phyloP scores from a whole-genome alignment of 495 filamentous ascomycete species.

The Penicillium egyptiacum region DNA sequence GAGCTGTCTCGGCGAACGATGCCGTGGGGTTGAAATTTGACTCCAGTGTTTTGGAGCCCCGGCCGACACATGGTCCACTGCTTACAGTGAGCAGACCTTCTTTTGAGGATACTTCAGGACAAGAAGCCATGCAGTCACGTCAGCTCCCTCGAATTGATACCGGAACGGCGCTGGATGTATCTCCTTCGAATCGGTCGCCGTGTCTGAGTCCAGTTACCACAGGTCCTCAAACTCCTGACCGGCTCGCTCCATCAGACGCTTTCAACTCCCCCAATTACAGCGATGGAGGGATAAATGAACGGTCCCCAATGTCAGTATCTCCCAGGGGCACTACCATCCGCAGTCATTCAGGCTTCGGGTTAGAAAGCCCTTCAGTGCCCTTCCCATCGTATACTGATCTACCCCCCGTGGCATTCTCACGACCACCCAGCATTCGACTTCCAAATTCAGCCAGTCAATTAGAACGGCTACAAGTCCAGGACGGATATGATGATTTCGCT shows the following conservation, averaged over 20 bases:
- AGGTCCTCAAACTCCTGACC: constrained; percentile 27
- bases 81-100: constrained; percentile 41
- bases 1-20: constrained; percentile 71
- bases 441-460: constrained; percentile 50
- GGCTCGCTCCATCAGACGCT: constrained; percentile 38
- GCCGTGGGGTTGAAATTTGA: constrained; percentile 46
- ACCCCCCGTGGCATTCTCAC: constrained; percentile 42
- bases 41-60: constrained; percentile 28
- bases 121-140: constrained; percentile 9
- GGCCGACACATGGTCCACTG: constrained; percentile 20
- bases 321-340: constrained; percentile 29
- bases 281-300: constrained; percentile 18
- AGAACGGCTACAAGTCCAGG: constrained; percentile 40
- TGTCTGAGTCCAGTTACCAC: constrained; percentile 21
- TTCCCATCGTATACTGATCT: constrained; percentile 54
- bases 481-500: constrained; percentile 23
- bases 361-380: constrained; percentile 42
- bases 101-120: constrained; percentile 15
- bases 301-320: constrained; percentile 36
- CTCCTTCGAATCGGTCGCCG: constrained; percentile 32
- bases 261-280: constrained; percentile 43
- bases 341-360: constrained; percentile 7
- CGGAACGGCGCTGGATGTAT: constrained; percentile 24
- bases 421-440: constrained; percentile 54
- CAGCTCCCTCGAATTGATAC: constrained; percentile 26